phyloP scores from a whole-genome alignment of 164 flowering plant species.

The Vitis amurensis region DNA sequence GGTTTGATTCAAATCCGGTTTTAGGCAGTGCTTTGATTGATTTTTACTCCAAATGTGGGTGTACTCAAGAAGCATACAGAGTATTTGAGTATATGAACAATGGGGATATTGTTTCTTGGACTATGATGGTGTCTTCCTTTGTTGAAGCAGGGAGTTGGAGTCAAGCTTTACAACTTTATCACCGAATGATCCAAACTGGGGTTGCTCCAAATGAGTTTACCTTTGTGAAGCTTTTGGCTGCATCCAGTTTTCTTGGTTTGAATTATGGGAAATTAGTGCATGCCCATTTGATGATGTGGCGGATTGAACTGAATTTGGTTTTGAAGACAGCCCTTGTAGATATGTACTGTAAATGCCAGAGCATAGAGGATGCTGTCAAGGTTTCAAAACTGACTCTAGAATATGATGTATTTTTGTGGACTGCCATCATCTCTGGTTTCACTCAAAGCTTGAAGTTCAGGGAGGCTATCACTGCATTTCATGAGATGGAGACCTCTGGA shows the following conservation, averaged over 20 bases:
- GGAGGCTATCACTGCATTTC: constrained; percentile 41
- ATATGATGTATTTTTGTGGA: constrained; percentile 50
- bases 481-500: constrained; percentile 39
- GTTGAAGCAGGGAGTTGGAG: constrained; percentile 32
- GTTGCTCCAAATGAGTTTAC: constrained; percentile 59
- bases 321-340: constrained; percentile 58
- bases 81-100: constrained; percentile 22
- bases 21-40: constrained; percentile 42
- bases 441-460: constrained; percentile 22
- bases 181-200: constrained; percentile 41
- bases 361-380: constrained; percentile 46
- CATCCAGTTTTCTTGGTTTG: constrained; percentile 33
- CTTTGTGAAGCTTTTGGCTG: constrained; percentile 45
- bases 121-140: constrained; percentile 45
- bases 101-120: constrained; percentile 53
- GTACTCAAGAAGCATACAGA: constrained; percentile 28
- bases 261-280: constrained; percentile 45
- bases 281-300: constrained; percentile 40
- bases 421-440: constrained; percentile 50
- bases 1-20: constrained; percentile 35
- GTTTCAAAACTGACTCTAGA: constrained; percentile 41
- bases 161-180: constrained; percentile 33
- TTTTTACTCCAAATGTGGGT: constrained; percentile 48
- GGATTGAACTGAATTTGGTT: constrained; percentile 40
- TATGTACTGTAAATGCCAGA: constrained; percentile 44